These are phyloP conservation scores for Puccinia polysora DNA, from an alignment of 1,284 basidiomycete species.

Conservation along the genomic window DNA sequence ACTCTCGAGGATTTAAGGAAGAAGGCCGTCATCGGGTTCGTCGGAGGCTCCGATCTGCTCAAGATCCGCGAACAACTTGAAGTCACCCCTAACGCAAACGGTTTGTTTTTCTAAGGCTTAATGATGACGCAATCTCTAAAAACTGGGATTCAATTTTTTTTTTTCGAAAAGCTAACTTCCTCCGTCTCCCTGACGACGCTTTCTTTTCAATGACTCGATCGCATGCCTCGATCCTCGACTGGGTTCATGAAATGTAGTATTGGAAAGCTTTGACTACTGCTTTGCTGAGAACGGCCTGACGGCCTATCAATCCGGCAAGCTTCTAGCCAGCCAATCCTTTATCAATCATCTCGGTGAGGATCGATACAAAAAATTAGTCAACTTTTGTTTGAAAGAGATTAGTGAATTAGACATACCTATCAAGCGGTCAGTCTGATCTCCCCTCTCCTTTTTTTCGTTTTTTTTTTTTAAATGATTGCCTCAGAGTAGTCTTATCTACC, in stretches of 20 bases:
- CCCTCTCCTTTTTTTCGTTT: too few species aligned
- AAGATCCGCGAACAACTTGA: constrained; percentile 82
- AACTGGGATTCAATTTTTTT: too few species aligned
- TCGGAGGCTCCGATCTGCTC: constrained; percentile 77
- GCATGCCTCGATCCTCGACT: neutral
- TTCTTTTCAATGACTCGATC: neutral
- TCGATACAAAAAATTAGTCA: constrained; percentile 83
- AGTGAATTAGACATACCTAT: constrained; percentile 88
- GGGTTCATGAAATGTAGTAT: constrained; percentile 60
- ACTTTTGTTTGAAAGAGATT: constrained; percentile 87
- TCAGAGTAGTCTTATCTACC: too few species aligned
- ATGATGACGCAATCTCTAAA: too few species aligned
- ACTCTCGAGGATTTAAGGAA: constrained; percentile 67
- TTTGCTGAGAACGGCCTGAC: constrained; percentile 94
- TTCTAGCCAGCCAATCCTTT: constrained; percentile 74
- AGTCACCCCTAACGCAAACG: constrained; percentile 46
- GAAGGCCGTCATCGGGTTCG: constrained; percentile 73
- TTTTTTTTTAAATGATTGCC: too few species aligned
- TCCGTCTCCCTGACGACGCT: neutral
- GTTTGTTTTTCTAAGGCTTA: constrained; percentile 8
- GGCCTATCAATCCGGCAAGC: constrained; percentile 76
- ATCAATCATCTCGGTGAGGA: constrained; percentile 90
- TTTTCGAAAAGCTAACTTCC: too few species aligned
- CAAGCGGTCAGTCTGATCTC: constrained; percentile 80
- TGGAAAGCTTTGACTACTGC: constrained; percentile 79